A percentile compares a stretch with the other conserved stretches of the same genome.
Evolutionary conservation across 768 basidiomycete genomes (phyloP).

Genomic region (Lentinus brumalis): DNA sequence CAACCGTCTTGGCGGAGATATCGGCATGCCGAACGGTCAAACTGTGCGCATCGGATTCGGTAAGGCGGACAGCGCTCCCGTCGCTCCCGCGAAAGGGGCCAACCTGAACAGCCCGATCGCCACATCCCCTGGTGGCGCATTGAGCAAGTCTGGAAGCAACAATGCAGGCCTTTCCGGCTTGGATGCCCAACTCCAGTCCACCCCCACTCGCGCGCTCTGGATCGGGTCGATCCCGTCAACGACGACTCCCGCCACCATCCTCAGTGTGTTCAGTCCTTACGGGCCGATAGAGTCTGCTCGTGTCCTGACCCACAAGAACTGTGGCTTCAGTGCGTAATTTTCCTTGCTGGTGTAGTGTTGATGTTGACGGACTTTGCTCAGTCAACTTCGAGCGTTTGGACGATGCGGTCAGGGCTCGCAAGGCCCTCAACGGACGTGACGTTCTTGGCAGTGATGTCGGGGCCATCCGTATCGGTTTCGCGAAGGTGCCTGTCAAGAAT

Average conservation of each 20-base stretch:
- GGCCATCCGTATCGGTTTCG: conserved; percentile 95
- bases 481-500: conserved; percentile 92
- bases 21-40: conserved; percentile 93
- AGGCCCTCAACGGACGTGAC: conserved; percentile 94
- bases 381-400: conserved; percentile 98
- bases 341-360: not conserved
- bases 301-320: conserved; percentile 96
- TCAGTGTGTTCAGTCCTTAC: conserved; percentile 96
- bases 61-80: conserved; percentile 95
- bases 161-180: conserved; percentile 64
- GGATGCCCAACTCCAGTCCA: conserved; percentile 86
- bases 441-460: conserved; percentile 96
- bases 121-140: conserved; percentile 56
- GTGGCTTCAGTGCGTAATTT: conserved; percentile 74
- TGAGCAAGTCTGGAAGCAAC: conserved; percentile 46
- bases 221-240: conserved; percentile 96
- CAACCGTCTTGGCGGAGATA: conserved; percentile 91
- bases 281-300: conserved; percentile 97
- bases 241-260: conserved; percentile 90
- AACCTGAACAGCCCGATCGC: conserved; percentile 62
- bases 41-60: conserved; percentile 98
- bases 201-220: conserved; percentile 95
- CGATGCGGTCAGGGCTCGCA: conserved; percentile 93
- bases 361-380: conserved; percentile 30
- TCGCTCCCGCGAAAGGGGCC: conserved; percentile 81